A percentile compares a stretch with the other conserved stretches of the same genome.
These are phyloP conservation scores for Hypoxylon crocopeplum DNA, from an alignment of 495 filamentous ascomycete species.

Conservation along the genomic window DNA sequence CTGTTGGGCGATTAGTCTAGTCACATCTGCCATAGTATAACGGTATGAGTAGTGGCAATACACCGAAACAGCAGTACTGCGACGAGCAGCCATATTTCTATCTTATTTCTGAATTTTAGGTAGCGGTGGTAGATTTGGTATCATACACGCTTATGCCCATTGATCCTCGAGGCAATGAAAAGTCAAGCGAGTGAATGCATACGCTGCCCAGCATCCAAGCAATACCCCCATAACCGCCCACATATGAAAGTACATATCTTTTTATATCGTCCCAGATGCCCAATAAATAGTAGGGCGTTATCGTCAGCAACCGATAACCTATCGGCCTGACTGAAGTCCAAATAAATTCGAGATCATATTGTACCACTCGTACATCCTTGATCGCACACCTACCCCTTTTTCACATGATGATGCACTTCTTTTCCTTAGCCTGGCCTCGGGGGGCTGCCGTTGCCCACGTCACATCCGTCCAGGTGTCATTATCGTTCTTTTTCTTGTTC, in stretches of 20 bases:
- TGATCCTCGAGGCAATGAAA: no score
- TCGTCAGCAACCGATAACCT: no score
- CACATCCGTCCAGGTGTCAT: slow-evolving; percentile 59
- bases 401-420: slow-evolving; percentile 65
- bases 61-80: no score
- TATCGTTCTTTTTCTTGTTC: slow-evolving; percentile 45
- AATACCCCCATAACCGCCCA: background rate
- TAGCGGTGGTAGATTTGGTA: slow-evolving; percentile 8
- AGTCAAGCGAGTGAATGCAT: slow-evolving; percentile 9
- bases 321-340: background rate
- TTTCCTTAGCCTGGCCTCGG: slow-evolving; percentile 40
- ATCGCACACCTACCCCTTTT: background rate
- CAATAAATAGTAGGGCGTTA: no score
- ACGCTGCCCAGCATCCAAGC: background rate
- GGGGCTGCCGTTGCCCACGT: slow-evolving; percentile 32
- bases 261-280: no score
- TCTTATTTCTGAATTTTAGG: background rate
- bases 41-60: no score
- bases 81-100: background rate
- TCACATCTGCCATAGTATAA: no score
- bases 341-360: background rate
- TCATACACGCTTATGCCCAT: background rate
- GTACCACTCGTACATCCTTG: background rate
- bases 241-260: background rate
- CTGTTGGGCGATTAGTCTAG: no score